Evolutionary conservation across 2,329 filamentous ascomycete species (phyloP), one percentile per base, ranked within the genome.

Genomic region (Diaporthe sp.): DNA sequence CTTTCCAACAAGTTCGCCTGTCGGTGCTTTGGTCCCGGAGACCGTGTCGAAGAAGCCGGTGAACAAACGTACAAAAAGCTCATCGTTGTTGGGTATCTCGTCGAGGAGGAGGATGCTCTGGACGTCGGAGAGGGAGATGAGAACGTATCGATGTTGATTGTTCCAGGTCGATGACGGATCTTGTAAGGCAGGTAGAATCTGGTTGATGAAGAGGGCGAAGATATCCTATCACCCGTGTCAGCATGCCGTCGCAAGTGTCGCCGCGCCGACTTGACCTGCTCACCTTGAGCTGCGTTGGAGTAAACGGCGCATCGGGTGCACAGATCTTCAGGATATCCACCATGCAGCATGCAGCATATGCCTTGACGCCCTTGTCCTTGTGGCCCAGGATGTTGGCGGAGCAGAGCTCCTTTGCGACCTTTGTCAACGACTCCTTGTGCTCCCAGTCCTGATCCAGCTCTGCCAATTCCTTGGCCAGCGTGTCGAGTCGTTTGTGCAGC

Each of bases 261-360:
- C 28, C 17, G 25, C 22, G n/a, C 39, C 53, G 55, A 19, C 39
- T 62, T 44, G 37, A 53, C 34, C 70, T 44, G 17, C 87, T 78
- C 85, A 96, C 95, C 93, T 97, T 98, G 78, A 98, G 89, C 86
- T 98, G 96, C 76, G 94, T 92, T 55, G 91, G 92, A 34, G 95
- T 97, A 85, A 98, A 98, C 25, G 97, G 97, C 82, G 97, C 97
- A 88, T 98, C 93, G 0, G 97, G 97, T 39, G 97, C 97, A 85
- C 95, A 98, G 75, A 99, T 90, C 80, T 94, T 93, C 82, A 99
- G 90, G 79, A 99, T 94, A 83, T 99, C 97, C 73, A 98, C 95
- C 77, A 98, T 88, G 83, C 96, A 98, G 81, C 94, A 94, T 58
- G 95, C 93, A 44, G 94, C 91, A 87, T 94, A 98, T 37, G 97